phyloP scores from a whole-genome alignment of 345 rosid genomes.

The rapeseed (Brassica napus) region Da-Ae NC_063452.1:62802001-62802500 shows the following conservation, averaged over 20 bases:
- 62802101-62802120: neutral
- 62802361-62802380: slow-evolving; percentile 86
- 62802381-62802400: slow-evolving; percentile 73
- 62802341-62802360: slow-evolving; percentile 66
- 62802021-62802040: neutral
- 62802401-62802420: slow-evolving; percentile 44
- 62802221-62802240: neutral
- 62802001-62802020: neutral
- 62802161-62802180: slow-evolving; percentile 14
- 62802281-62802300: neutral
- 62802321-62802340: slow-evolving; percentile 17
- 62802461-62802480: slow-evolving; percentile 31
- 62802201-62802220: slow-evolving; percentile 35
- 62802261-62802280: slow-evolving; percentile 1
- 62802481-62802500: slow-evolving; percentile 62
- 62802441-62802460: slow-evolving; percentile 39
- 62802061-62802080: neutral
- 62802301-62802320: neutral
- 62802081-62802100: neutral
- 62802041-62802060: neutral
- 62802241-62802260: slow-evolving; percentile 19
- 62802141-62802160: neutral
- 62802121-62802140: neutral
- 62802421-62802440: slow-evolving; percentile 39
- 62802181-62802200: slow-evolving; percentile 10